Evolutionary conservation across 1,139 yeast species (phyloP).

Genomic region (Kodamaea derodonti): DNA sequence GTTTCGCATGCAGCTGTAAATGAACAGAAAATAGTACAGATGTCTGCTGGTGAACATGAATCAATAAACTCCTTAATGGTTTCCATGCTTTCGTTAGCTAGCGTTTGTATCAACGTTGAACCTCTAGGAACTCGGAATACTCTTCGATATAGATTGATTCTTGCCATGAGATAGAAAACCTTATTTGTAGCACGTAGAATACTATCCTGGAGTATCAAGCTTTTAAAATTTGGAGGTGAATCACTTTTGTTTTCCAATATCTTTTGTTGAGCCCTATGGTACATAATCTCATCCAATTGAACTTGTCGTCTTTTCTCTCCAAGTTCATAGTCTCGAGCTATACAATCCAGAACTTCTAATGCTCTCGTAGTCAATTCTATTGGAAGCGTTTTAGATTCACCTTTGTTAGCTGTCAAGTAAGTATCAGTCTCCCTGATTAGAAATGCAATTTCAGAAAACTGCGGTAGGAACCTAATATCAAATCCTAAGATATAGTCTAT

Average conservation of each 20-base stretch:
- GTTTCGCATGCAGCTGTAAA: conserved; percentile 63
- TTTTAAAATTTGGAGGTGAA: conserved; percentile 17
- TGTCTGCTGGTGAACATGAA: conserved; percentile 48
- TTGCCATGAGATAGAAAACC: conserved; percentile 53
- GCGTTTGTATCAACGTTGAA: conserved; percentile 44
- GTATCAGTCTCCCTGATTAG: conserved; percentile 39
- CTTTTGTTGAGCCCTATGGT: conserved; percentile 13
- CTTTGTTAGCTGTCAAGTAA: conserved; percentile 12
- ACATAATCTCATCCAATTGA: conserved; percentile 27
- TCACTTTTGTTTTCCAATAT: conserved; percentile 6
- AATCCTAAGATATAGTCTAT: conserved; percentile 61
- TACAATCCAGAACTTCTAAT: conserved; percentile 40
- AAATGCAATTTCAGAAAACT: conserved; percentile 43
- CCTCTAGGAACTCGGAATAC: conserved; percentile 46
- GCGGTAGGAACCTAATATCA: conserved; percentile 50
- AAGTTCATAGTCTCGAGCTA: conserved; percentile 27
- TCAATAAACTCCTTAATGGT: conserved; percentile 35
- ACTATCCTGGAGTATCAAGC: conserved; percentile 30
- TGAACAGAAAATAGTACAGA: conserved; percentile 52
- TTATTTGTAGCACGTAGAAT: conserved; percentile 51
- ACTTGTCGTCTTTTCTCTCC: conserved; percentile 35
- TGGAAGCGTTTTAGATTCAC: conserved; percentile 19
- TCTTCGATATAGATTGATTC: conserved; percentile 54
- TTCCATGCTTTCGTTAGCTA: conserved; percentile 39
- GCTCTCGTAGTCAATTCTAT: conserved; percentile 39